These are phyloP conservation scores for Escovopsis sp. DNA, from an alignment of 2,329 filamentous ascomycete species.

Conservation along the genomic window DNA sequence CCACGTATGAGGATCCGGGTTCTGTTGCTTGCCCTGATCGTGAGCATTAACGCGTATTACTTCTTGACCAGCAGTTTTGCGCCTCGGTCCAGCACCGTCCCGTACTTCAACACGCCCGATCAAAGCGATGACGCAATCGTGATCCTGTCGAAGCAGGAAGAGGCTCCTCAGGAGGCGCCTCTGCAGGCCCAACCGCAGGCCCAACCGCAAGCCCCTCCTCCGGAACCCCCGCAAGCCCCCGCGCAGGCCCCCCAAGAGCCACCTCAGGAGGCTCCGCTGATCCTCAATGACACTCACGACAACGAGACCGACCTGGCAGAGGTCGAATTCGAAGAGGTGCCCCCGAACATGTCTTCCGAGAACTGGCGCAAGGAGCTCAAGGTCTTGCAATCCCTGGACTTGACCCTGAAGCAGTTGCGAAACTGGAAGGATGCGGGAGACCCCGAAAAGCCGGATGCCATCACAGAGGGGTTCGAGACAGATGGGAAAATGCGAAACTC, in stretches of 20 bases:
- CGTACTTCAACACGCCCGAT: conserved; percentile 9
- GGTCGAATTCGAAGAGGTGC: conserved; percentile 2
- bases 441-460: conserved; percentile 19
- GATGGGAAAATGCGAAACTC: conserved; percentile 20
- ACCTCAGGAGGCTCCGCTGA: too few relatives aligned
- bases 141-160: too few relatives aligned
- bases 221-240: background rate
- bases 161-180: too few relatives aligned
- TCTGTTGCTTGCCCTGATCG: conserved; percentile 24
- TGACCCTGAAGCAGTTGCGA: conserved; percentile 20
- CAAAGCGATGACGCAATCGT: too few relatives aligned
- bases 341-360: conserved; percentile 8
- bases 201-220: background rate
- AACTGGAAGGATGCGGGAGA: conserved; percentile 23
- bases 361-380: conserved; percentile 5
- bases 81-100: conserved; percentile 21
- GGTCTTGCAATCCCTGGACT: conserved; percentile 16
- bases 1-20: conserved; percentile 26
- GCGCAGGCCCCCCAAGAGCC: too few relatives aligned
- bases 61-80: conserved; percentile 24
- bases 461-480: conserved; percentile 22
- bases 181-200: too few relatives aligned
- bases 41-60: conserved; percentile 26
- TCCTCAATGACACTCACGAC: too few relatives aligned
- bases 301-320: too few relatives aligned